These are phyloP conservation scores for Candida tropicalis DNA, from an alignment of 1,139 yeast species.

Conservation along the genomic window DNA sequence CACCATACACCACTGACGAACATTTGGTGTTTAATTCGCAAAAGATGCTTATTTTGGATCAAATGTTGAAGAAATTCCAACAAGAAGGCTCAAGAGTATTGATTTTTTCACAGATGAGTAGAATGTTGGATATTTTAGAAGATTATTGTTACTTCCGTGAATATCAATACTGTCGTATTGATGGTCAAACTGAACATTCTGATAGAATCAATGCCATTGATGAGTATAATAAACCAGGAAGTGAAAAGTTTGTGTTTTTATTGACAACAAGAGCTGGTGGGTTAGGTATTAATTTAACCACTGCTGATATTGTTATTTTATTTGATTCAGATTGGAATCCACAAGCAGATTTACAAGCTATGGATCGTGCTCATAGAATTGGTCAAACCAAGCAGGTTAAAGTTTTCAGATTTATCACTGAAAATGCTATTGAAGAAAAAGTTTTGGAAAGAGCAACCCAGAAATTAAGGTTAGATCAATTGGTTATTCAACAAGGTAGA, in stretches of 20 bases:
- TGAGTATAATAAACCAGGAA: constrained; percentile 71
- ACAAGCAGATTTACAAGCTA: constrained; percentile 84
- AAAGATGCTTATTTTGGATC: constrained; percentile 72
- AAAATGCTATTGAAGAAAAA: constrained; percentile 80
- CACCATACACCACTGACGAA: constrained; percentile 82
- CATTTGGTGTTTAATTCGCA: constrained; percentile 74
- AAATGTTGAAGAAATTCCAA: constrained; percentile 60
- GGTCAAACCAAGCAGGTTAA: constrained; percentile 83
- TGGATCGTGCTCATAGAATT: constrained; percentile 88
- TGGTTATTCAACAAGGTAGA: constrained; percentile 80
- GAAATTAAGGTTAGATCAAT: constrained; percentile 73
- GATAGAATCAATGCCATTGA: constrained; percentile 78
- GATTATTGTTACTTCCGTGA: constrained; percentile 74
- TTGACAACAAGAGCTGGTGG: constrained; percentile 87
- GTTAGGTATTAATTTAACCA: constrained; percentile 76
- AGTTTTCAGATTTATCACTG: constrained; percentile 76
- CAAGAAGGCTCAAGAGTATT: constrained; percentile 74
- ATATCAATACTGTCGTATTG: constrained; percentile 73
- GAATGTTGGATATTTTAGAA: constrained; percentile 77
- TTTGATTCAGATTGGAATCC: constrained; percentile 89
- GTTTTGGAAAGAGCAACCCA: constrained; percentile 81
- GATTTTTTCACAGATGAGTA: constrained; percentile 80
- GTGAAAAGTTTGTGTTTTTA: constrained; percentile 68
- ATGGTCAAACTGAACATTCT: constrained; percentile 78
- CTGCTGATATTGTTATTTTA: constrained; percentile 73